Evolutionary conservation across 2,329 filamentous ascomycete genomes (phyloP).

Genomic region (Colletotrichum eremochloae): DNA sequence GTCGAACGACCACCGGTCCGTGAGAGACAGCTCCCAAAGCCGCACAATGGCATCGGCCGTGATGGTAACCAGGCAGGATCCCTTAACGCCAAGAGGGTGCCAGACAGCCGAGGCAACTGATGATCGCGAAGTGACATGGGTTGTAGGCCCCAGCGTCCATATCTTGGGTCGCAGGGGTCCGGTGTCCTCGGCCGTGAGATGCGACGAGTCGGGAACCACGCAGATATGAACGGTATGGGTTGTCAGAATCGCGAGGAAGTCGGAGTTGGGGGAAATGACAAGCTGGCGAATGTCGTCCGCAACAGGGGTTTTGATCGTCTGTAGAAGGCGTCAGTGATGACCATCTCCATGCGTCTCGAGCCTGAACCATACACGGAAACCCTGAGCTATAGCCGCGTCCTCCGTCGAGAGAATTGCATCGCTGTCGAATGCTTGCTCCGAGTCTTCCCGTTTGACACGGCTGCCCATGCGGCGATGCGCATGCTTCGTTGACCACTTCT

Average conservation of each 20-base stretch:
- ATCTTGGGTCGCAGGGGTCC: constrained; percentile 83
- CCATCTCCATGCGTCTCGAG: not conserved
- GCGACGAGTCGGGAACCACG: constrained; percentile 83
- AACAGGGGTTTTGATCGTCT: constrained; percentile 83
- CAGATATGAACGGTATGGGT: constrained; percentile 90
- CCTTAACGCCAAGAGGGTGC: constrained; percentile 90
- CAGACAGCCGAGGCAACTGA: constrained; percentile 86
- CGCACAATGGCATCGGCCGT: constrained; percentile 90
- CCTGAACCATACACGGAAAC: constrained; percentile 61
- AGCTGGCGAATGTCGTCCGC: constrained; percentile 89
- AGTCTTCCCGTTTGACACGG: constrained; percentile 64
- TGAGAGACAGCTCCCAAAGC: constrained; percentile 89
- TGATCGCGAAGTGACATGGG: constrained; percentile 88
- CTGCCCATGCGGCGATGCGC: constrained; percentile 49
- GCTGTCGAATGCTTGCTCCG: constrained; percentile 54
- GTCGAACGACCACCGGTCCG: constrained; percentile 89
- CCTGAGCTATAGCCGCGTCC: constrained; percentile 52
- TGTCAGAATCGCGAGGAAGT: constrained; percentile 88
- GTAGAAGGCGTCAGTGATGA: constrained; percentile 23
- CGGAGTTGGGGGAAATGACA: constrained; percentile 83
- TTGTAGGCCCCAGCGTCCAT: constrained; percentile 92
- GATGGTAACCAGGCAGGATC: constrained; percentile 86
- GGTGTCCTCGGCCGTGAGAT: constrained; percentile 77
- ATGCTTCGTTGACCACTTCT: constrained; percentile 56
- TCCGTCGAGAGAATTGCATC: constrained; percentile 47